Percentiles rank a stretch among this genome's conserved stretches.
Conservation (phyloP, 2,329 filamentous ascomycete genomes). For the Bipolaris bicolor region DNA sequence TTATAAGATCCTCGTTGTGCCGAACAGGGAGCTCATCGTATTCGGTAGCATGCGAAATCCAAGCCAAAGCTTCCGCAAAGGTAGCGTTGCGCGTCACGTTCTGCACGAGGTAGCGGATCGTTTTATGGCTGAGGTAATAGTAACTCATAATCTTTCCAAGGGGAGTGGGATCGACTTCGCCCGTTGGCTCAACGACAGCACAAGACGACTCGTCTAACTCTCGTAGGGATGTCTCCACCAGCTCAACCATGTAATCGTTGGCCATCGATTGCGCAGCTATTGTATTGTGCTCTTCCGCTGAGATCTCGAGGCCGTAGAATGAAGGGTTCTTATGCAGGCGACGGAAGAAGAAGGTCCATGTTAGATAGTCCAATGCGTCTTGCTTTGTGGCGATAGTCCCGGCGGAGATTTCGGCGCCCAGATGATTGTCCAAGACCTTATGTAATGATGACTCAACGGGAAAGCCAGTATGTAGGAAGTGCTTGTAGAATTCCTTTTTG, state of each 20-base stretch:
- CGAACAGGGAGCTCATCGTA: constrained; percentile 97
- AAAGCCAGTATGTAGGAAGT: constrained; percentile 97
- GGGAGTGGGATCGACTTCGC: constrained; percentile 86
- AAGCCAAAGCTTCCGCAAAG: constrained; percentile 83
- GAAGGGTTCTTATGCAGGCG: constrained; percentile 97
- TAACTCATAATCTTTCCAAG: constrained; percentile 99
- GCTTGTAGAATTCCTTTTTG: constrained; percentile 99
- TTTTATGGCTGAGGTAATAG: constrained; percentile 94
- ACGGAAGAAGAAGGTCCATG: constrained; percentile 99
- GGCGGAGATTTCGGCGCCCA: constrained; percentile 91
- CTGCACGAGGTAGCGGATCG: constrained; percentile 81
- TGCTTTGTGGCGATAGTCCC: constrained; percentile 94
- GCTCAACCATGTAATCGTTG: constrained; percentile 91
- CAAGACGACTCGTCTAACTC: constrained; percentile 87
- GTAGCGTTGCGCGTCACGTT: constrained; percentile 76
- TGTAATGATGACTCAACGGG: constrained; percentile 96
- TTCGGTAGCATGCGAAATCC: constrained; percentile 93
- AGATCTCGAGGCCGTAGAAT: constrained; percentile 95
- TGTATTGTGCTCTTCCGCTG: constrained; percentile 88
- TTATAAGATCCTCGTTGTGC: constrained; percentile 98
- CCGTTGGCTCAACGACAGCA: constrained; percentile 80
- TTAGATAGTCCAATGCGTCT: constrained; percentile 95
- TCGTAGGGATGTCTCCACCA: constrained; percentile 84
- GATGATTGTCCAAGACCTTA: constrained; percentile 95
- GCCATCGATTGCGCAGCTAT: constrained; percentile 83